Conservation (phyloP, 108 stramenopile genomes). For the Epipyxis sp. region DNA sequence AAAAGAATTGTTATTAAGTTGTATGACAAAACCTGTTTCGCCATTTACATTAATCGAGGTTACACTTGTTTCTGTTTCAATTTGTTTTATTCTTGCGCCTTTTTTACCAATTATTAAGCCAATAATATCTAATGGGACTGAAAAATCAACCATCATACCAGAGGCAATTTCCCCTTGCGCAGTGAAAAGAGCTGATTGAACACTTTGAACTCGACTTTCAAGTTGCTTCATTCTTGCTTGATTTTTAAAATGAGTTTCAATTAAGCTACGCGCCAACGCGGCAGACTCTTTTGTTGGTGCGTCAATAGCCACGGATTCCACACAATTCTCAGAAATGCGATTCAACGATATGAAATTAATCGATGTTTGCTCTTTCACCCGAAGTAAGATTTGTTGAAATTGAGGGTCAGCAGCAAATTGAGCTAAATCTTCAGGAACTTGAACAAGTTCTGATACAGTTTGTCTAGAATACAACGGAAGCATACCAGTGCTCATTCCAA, state of each 20-base stretch:
- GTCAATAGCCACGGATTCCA: constrained; percentile 5
- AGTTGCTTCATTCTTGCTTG: background rate
- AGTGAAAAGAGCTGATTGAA: background rate
- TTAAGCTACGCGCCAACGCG: background rate
- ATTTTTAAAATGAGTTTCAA: background rate
- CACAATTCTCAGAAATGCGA: background rate
- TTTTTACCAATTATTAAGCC: constrained; percentile 31
- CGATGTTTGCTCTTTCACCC: background rate
- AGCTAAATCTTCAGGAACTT: background rate
- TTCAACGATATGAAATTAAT: background rate
- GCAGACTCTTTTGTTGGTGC: background rate
- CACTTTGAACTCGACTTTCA: background rate
- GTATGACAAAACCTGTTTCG: too few relatives aligned
- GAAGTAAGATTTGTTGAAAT: background rate
- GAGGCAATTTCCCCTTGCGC: constrained; percentile 26
- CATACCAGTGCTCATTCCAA: too few relatives aligned
- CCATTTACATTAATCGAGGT: constrained; percentile 17
- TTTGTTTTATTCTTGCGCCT: constrained; percentile 20
- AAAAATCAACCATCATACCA: constrained; percentile 4
- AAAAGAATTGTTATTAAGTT: too few relatives aligned
- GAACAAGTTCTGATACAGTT: background rate
- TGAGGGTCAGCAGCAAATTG: background rate
- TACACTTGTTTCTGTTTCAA: constrained; percentile 25
- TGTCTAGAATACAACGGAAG: background rate
- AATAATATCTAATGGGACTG: background rate